A percentile compares a stretch with the other conserved stretches of the same genome.
phyloP scores from a whole-genome alignment of 2,329 filamentous ascomycete species.

The Aspergillus tamarii region DNA sequence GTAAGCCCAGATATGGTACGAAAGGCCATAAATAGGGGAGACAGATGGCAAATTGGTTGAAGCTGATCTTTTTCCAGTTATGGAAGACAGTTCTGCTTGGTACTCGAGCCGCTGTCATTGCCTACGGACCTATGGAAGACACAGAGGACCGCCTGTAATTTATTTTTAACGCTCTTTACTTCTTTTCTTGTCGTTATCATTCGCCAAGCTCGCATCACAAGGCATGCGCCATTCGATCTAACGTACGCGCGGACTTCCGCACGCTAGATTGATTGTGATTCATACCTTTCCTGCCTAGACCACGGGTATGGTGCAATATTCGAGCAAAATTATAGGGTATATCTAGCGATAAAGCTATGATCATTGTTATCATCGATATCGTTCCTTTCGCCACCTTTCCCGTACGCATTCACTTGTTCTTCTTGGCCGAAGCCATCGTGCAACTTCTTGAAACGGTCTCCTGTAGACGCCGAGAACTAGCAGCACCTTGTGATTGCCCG shows the following conservation, averaged over 20 bases:
- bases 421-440: neutral
- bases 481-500: neutral
- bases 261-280: neutral
- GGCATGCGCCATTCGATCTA: neutral
- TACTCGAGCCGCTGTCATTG: neutral
- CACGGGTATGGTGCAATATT: neutral
- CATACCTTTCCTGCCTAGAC: neutral
- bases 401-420: neutral
- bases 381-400: neutral
- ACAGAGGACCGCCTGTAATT: neutral
- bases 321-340: neutral
- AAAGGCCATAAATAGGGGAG: neutral
- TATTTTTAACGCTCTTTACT: neutral
- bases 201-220: neutral
- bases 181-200: neutral
- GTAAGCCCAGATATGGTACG: neutral
- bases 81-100: neutral
- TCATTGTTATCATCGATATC: neutral
- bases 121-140: neutral
- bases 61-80: constrained; percentile 1
- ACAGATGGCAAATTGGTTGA: neutral
- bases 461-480: neutral
- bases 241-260: neutral
- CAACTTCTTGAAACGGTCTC: neutral
- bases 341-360: neutral